These are phyloP conservation scores for Rubia peregrina DNA, from an alignment of 305 asterid species.

Conservation along the genomic window DNA sequence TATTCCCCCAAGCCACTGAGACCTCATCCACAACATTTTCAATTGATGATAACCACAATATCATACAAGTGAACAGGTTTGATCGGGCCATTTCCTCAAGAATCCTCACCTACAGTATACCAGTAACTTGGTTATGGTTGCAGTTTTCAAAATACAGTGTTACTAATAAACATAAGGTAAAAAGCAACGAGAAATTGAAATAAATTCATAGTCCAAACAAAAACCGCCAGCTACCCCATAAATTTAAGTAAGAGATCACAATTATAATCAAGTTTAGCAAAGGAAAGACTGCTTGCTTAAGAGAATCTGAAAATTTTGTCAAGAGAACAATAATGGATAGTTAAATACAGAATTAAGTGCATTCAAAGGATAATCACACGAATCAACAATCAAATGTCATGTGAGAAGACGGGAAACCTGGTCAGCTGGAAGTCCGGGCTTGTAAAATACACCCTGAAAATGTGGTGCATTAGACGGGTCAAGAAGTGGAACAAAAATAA, in stretches of 20 bases:
- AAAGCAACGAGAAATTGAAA: background rate
- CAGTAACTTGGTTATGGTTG: conserved; percentile 10
- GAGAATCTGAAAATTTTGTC: background rate
- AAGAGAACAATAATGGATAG: background rate
- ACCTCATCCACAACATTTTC: conserved; percentile 40
- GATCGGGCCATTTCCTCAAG: conserved; percentile 46
- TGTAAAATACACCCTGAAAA: conserved; percentile 61
- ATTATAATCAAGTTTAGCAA: background rate
- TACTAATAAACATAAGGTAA: background rate
- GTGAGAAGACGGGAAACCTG: conserved; percentile 37
- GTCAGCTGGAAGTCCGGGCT: conserved; percentile 44
- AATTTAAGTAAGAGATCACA: background rate
- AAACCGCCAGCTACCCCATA: too few relatives aligned
- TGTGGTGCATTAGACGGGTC: conserved; percentile 20
- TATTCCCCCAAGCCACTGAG: conserved; percentile 40
- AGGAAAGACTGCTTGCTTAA: background rate
- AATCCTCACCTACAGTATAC: conserved; percentile 38
- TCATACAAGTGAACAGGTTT: conserved; percentile 35
- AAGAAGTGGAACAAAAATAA: conserved; percentile 11
- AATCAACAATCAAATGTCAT: conserved; percentile 1
- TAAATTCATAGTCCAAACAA: background rate
- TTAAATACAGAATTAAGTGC: background rate
- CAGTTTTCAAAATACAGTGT: background rate
- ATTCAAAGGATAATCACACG: conserved; percentile 1
- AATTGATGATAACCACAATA: conserved; percentile 36